phyloP scores from a whole-genome alignment of 306 rosid genomes.

The Casuarina equisetifolia region DNA sequence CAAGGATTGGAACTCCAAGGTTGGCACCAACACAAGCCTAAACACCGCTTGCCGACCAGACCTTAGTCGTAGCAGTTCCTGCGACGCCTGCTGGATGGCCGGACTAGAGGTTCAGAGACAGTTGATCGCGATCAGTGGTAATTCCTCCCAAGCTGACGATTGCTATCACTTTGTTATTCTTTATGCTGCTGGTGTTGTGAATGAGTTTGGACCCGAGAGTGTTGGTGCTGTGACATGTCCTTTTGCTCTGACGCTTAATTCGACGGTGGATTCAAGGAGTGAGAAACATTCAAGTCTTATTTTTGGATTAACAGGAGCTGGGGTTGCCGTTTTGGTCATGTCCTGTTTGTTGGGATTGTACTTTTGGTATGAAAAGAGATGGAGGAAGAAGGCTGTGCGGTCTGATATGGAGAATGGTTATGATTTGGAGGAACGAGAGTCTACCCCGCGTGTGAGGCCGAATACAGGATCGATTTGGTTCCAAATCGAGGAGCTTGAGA shows the following conservation, averaged over 20 bases:
- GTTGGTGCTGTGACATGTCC: constrained; percentile 56
- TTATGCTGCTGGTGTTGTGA: constrained; percentile 90
- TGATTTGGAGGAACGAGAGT: no score
- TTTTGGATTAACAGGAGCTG: constrained; percentile 78
- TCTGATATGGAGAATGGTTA: neutral
- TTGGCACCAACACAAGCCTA: constrained; percentile 47
- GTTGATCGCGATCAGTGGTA: constrained; percentile 55
- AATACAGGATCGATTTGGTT: no score
- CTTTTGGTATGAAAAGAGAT: no score
- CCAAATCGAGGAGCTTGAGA: neutral
- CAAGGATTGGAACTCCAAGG: constrained; percentile 52
- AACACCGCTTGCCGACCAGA: constrained; percentile 57
- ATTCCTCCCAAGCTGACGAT: constrained; percentile 36
- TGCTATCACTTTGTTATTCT: constrained; percentile 64
- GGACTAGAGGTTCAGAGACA: constrained; percentile 38
- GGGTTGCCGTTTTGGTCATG: constrained; percentile 35
- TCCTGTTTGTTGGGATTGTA: no score
- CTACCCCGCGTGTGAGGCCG: no score
- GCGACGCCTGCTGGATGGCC: constrained; percentile 64
- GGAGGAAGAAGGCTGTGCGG: no score
- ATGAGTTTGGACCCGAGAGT: constrained; percentile 77
- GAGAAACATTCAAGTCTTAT: constrained; percentile 54
- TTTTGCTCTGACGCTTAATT: constrained; percentile 45
- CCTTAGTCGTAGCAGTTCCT: constrained; percentile 50
- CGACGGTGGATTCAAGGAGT: constrained; percentile 33